phyloP scores from a whole-genome alignment of 1,284 basidiomycete species.

The Sutorius eximius region DNA sequence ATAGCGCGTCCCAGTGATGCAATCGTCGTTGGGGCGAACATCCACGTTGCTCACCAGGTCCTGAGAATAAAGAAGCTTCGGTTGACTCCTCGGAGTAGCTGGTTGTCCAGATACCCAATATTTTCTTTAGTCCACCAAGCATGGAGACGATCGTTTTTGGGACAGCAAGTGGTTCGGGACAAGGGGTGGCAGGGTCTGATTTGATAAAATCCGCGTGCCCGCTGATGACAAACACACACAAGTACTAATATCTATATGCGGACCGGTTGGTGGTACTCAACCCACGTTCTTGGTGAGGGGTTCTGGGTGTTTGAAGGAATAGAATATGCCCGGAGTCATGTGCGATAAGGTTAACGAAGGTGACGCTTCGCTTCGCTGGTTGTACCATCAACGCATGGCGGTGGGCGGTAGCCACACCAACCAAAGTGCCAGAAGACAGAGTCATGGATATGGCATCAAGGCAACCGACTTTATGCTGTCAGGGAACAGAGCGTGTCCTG shows the following conservation, averaged over 20 bases:
- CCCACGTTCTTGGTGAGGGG: too few species aligned
- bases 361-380: too few species aligned
- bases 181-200: too few species aligned
- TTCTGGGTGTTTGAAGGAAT: background rate
- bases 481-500: too few species aligned
- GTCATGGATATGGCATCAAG: too few species aligned
- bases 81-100: background rate
- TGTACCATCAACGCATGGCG: too few species aligned
- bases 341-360: too few species aligned
- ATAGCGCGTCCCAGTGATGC: background rate
- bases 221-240: background rate
- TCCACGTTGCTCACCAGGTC: slow-evolving; percentile 21
- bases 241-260: background rate
- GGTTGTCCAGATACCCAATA: background rate
- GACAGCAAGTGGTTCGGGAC: background rate
- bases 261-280: too few species aligned
- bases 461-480: too few species aligned
- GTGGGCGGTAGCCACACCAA: too few species aligned
- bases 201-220: background rate
- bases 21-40: background rate
- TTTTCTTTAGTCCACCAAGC: slow-evolving; percentile 14
- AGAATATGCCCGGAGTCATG: background rate
- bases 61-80: slow-evolving; percentile 19
- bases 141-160: slow-evolving; percentile 2
- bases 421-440: too few species aligned